Percentiles rank a stretch among this genome's conserved stretches.
Conservation (phyloP, 257 asterid species). For the Solanum gandarillasii region DNA sequence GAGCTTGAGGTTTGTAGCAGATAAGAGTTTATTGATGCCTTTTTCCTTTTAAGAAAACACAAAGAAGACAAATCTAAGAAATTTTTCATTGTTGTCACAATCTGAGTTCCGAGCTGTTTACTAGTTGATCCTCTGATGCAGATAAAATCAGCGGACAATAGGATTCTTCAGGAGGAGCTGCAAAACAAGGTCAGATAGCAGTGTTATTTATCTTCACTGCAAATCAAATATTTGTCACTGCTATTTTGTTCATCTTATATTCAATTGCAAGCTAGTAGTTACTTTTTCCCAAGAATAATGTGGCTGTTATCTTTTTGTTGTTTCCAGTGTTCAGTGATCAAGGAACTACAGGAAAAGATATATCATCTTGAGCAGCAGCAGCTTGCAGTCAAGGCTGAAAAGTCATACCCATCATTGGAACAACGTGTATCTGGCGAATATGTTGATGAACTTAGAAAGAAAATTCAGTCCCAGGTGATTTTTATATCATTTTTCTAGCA, state of each 20-base stretch:
- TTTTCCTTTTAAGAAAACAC: background rate
- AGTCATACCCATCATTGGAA: conserved; percentile 24
- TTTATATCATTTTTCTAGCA: background rate
- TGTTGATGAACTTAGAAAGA: conserved; percentile 58
- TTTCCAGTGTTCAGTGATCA: conserved; percentile 60
- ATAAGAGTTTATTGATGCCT: background rate
- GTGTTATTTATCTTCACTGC: background rate
- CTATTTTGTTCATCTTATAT: background rate
- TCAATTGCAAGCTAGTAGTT: background rate
- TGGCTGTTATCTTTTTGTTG: conserved; percentile 11
- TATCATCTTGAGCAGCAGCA: conserved; percentile 58
- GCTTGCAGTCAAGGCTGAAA: conserved; percentile 37
- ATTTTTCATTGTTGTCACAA: background rate
- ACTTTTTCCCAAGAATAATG: background rate
- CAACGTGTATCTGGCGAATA: conserved; percentile 41
- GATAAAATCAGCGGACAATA: conserved; percentile 89
- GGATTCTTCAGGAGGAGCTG: conserved; percentile 88
- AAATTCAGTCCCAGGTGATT: conserved; percentile 71
- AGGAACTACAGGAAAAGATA: conserved; percentile 55
- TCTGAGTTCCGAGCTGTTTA: conserved; percentile 2
- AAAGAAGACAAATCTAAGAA: background rate
- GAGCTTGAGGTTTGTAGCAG: conserved; percentile 75
- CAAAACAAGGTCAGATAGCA: conserved; percentile 54
- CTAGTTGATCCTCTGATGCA: conserved; percentile 33
- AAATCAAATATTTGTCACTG: background rate